Evolutionary conservation across 116 monocot species (phyloP).

Genomic region (Posidonia oceanica): DNA sequence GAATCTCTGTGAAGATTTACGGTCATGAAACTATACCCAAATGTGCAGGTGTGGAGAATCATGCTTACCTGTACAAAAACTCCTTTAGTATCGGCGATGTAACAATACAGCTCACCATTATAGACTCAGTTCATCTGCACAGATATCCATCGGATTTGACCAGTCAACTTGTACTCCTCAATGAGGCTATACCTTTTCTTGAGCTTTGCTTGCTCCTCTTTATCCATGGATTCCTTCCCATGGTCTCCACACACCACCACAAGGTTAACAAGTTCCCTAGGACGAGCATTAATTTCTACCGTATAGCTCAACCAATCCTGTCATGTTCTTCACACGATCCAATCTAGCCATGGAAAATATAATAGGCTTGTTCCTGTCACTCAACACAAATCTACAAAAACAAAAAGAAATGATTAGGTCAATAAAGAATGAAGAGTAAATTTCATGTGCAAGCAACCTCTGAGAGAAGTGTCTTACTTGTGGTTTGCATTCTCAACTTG

Average conservation of each 20-base stretch:
- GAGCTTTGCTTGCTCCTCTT: conserved; percentile 51
- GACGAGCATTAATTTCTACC: conserved; percentile 37
- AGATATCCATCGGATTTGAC: conserved; percentile 69
- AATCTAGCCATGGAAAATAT: conserved; percentile 78
- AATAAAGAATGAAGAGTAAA: no score
- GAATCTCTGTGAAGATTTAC: no score
- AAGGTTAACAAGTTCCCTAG: conserved; percentile 53
- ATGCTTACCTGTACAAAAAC: conserved; percentile 51
- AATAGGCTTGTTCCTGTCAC: conserved; percentile 53
- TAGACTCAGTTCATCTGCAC: conserved; percentile 65
- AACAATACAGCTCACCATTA: conserved; percentile 63
- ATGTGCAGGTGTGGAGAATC: not conserved
- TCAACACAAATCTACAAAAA: conserved; percentile 25
- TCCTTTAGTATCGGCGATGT: conserved; percentile 47
- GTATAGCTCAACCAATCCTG: conserved; percentile 56
- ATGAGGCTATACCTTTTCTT: conserved; percentile 61
- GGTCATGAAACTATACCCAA: no score
- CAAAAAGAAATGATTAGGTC: not conserved
- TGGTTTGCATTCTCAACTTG: conserved; percentile 11
- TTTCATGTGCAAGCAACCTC: no score
- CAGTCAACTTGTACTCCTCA: conserved; percentile 51
- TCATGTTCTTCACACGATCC: conserved; percentile 70
- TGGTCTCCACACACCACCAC: conserved; percentile 71
- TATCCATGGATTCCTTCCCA: conserved; percentile 53
- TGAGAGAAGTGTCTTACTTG: not conserved